Evolutionary conservation across 345 rosid species (phyloP).

Genomic region (Zanthoxylum bungeanum): DNA sequence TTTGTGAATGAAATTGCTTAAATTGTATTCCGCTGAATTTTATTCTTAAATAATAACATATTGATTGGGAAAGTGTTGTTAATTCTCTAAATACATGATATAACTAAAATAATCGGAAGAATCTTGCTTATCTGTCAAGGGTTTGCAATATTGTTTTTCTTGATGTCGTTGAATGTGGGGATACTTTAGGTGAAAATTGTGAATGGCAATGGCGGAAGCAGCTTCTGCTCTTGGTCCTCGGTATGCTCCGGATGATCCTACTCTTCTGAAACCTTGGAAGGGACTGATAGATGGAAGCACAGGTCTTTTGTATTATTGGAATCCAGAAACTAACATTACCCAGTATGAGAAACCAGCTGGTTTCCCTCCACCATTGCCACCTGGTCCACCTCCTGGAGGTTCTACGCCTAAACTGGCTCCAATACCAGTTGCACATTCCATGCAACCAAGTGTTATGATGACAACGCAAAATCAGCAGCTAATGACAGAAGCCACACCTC

Average conservation of each 20-base stretch:
- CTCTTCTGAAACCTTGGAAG: constrained; percentile 95
- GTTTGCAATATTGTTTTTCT: background rate
- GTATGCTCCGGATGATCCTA: constrained; percentile 92
- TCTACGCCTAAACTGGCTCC: constrained; percentile 63
- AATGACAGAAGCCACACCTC: constrained; percentile 23
- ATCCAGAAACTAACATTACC: constrained; percentile 88
- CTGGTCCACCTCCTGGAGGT: constrained; percentile 50
- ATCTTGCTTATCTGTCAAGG: too few species aligned
- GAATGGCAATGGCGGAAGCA: constrained; percentile 67
- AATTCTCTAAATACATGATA: too few species aligned
- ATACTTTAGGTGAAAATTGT: constrained; percentile 25
- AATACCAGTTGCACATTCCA: constrained; percentile 41
- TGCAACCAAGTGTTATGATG: constrained; percentile 40
- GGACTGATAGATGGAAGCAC: constrained; percentile 91
- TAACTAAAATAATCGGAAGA: too few species aligned
- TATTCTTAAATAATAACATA: too few species aligned
- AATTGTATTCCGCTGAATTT: too few species aligned
- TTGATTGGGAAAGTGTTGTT: too few species aligned
- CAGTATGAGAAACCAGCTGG: constrained; percentile 88
- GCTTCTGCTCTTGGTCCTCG: constrained; percentile 60
- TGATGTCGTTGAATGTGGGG: constrained; percentile 1
- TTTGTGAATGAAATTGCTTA: too few species aligned
- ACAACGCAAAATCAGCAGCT: constrained; percentile 43
- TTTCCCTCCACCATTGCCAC: constrained; percentile 53
- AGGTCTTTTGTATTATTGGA: constrained; percentile 82